Conservation (phyloP, 2,329 filamentous ascomycete genomes). For the Escovopsis sp. region DNA sequence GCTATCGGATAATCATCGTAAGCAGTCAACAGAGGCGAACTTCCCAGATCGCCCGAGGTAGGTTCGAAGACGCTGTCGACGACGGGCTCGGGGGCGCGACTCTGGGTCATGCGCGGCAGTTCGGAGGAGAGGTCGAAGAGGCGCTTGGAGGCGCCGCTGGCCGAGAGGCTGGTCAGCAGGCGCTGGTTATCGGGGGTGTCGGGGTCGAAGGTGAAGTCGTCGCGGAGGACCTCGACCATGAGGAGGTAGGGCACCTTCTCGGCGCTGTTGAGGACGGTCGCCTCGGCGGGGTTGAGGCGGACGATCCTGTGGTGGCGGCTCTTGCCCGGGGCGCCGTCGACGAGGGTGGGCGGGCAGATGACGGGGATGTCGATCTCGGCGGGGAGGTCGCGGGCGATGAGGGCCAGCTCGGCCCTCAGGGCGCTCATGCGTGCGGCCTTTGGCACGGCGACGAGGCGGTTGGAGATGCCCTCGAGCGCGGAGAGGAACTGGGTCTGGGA, state of each 20-base stretch:
- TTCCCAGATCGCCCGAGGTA: conserved; percentile 62
- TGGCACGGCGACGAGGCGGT: conserved; percentile 67
- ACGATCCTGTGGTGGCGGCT: conserved; percentile 74
- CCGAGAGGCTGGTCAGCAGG: conserved; percentile 43
- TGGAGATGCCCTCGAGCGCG: conserved; percentile 71
- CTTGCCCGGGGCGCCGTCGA: conserved; percentile 57
- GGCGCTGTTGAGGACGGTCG: conserved; percentile 73
- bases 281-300: conserved; percentile 67
- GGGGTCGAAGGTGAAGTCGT: conserved; percentile 74
- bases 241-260: conserved; percentile 75
- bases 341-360: conserved; percentile 61
- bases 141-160: conserved; percentile 41
- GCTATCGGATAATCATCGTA: conserved; percentile 32
- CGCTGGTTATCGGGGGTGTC: conserved; percentile 57
- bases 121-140: conserved; percentile 55
- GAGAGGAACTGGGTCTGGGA: conserved; percentile 69
- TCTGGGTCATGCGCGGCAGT: conserved; percentile 37
- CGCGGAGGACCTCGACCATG: conserved; percentile 69
- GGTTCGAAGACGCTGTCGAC: conserved; percentile 73
- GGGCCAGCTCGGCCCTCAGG: conserved; percentile 62
- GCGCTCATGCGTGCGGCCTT: conserved; percentile 72
- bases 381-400: conserved; percentile 68
- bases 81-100: conserved; percentile 27
- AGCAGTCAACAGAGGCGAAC: conserved; percentile 51
- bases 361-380: conserved; percentile 74